Evolutionary conservation across 345 rosid species (phyloP).

Genomic region (Crucihimalaya himalaica): DNA sequence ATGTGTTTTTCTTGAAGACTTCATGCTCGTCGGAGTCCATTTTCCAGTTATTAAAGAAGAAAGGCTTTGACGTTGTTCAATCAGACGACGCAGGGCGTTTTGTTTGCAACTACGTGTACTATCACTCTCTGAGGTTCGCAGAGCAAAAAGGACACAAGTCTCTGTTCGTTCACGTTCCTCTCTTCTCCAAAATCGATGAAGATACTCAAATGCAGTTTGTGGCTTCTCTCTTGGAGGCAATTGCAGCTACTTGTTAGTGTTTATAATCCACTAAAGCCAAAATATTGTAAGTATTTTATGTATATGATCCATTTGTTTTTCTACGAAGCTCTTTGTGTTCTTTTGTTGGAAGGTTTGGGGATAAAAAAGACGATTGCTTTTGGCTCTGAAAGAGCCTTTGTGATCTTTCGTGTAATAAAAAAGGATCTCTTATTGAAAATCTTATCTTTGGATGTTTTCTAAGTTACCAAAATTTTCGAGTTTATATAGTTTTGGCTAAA

Average conservation of each 20-base stretch:
- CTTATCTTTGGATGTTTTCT: neutral
- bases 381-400: slow-evolving; percentile 23
- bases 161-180: slow-evolving; percentile 76
- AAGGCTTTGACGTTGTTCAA: slow-evolving; percentile 49
- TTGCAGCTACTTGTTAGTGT: slow-evolving; percentile 58
- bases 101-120: slow-evolving; percentile 78
- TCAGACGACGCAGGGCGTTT: slow-evolving; percentile 76
- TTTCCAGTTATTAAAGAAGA: slow-evolving; percentile 47
- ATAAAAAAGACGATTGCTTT: slow-evolving; percentile 23
- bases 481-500: no score
- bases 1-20: slow-evolving; percentile 45
- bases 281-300: slow-evolving; percentile 27
- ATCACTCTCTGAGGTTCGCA: slow-evolving; percentile 70
- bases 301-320: slow-evolving; percentile 21
- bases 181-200: slow-evolving; percentile 62
- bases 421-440: slow-evolving; percentile 11
- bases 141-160: slow-evolving; percentile 71
- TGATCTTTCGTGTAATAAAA: slow-evolving; percentile 34
- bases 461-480: no score
- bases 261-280: slow-evolving; percentile 2
- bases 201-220: slow-evolving; percentile 71
- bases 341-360: slow-evolving; percentile 21
- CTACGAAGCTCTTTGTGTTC: slow-evolving; percentile 24
- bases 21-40: slow-evolving; percentile 51
- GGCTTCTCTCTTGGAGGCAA: slow-evolving; percentile 64